phyloP scores from a whole-genome alignment of 768 basidiomycete genomes.

The Daedaleopsis sinensis region DNA sequence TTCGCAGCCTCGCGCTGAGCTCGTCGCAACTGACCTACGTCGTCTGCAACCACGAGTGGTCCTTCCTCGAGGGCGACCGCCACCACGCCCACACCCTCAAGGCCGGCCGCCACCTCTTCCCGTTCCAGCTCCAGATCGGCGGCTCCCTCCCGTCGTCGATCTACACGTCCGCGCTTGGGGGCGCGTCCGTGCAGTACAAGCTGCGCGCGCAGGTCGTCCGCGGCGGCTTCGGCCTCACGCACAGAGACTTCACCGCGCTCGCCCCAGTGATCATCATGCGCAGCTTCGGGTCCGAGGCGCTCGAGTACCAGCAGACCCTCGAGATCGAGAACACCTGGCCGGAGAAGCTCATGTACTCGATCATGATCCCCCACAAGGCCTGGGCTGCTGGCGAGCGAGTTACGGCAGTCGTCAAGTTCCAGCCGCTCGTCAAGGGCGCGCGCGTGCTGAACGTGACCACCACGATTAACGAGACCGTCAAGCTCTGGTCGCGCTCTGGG shows the following conservation, averaged over 20 bases:
- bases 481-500: conserved; percentile 55
- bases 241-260: conserved; percentile 62
- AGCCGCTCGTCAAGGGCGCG: conserved; percentile 85
- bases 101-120: conserved; percentile 92
- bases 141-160: conserved; percentile 84
- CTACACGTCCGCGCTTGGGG: conserved; percentile 52
- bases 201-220: conserved; percentile 85
- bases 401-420: conserved; percentile 83
- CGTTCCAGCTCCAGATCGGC: conserved; percentile 86
- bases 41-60: conserved; percentile 87
- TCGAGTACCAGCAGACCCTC: conserved; percentile 95
- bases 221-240: conserved; percentile 58
- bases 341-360: conserved; percentile 93
- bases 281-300: conserved; percentile 75
- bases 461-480: conserved; percentile 74
- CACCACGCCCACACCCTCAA: conserved; percentile 86
- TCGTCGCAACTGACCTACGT: conserved; percentile 55
- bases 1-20: conserved; percentile 37
- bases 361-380: conserved; percentile 93
- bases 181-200: conserved; percentile 82
- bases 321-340: conserved; percentile 99
- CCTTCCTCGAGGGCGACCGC: conserved; percentile 86
- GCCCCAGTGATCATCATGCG: conserved; percentile 70
- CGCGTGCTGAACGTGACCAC: conserved; percentile 67
- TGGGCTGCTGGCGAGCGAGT: conserved; percentile 90